A percentile compares a stretch with the other conserved stretches of the same genome.
Conservation (phyloP, 2,329 filamentous ascomycete genomes). For the Talaromyces piceae region DNA sequence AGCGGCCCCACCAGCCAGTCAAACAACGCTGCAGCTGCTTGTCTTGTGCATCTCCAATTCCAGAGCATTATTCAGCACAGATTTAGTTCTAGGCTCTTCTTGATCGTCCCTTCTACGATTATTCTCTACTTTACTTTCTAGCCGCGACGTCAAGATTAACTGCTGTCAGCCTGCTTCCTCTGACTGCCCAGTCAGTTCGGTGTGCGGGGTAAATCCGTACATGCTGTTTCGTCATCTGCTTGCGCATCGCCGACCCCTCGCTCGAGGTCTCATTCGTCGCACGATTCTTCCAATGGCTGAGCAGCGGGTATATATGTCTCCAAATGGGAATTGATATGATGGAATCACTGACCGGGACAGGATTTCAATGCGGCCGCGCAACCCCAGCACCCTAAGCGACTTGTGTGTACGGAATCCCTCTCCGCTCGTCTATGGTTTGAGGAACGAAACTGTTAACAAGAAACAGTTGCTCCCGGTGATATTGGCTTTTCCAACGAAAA, state of each 20-base stretch:
- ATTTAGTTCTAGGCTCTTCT: too few relatives aligned
- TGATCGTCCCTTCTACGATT: neutral
- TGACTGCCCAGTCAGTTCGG: too few relatives aligned
- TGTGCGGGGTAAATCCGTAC: neutral
- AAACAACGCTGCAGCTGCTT: neutral
- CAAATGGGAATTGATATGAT: neutral
- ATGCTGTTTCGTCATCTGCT: neutral
- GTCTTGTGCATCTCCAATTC: neutral
- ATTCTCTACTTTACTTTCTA: neutral
- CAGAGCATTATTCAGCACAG: neutral
- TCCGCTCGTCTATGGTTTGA: too few relatives aligned
- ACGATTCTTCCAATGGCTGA: neutral
- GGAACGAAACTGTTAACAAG: too few relatives aligned
- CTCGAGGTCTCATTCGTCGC: too few relatives aligned
- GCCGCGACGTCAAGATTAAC: neutral
- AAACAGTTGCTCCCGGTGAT: slow-evolving; percentile 36
- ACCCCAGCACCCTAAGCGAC: slow-evolving; percentile 29
- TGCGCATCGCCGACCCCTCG: neutral
- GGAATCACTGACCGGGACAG: neutral
- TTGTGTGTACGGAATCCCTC: slow-evolving; percentile 27
- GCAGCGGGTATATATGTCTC: neutral
- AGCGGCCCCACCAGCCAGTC: neutral
- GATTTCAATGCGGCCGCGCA: slow-evolving; percentile 1
- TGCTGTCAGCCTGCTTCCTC: too few relatives aligned
- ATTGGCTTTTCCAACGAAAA: slow-evolving; percentile 21